phyloP scores from a whole-genome alignment of 2,329 filamentous ascomycete species.

The Colletotrichum lini region DNA sequence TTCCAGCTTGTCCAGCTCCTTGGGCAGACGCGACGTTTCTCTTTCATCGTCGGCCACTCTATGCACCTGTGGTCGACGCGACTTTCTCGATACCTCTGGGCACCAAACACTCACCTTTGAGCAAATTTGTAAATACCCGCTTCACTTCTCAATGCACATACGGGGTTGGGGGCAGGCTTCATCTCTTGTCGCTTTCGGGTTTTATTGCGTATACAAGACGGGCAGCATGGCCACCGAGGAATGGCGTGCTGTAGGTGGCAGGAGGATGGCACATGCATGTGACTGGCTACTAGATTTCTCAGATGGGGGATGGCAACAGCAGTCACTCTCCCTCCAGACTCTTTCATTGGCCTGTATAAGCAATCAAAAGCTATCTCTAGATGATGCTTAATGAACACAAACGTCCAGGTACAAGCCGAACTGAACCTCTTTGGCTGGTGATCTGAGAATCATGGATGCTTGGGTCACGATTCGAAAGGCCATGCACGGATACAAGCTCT shows the following conservation, averaged over 20 bases:
- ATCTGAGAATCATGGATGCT: too few species aligned
- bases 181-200: conserved; percentile 16
- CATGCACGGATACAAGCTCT: not conserved
- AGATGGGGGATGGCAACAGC: conserved; percentile 6
- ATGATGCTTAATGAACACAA: conserved; percentile 37
- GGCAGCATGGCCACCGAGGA: conserved; percentile 15
- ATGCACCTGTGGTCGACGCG: conserved; percentile 25
- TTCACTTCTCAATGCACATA: conserved; percentile 35
- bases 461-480: not conserved
- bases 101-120: conserved; percentile 28
- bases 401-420: not conserved
- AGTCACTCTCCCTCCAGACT: conserved; percentile 2
- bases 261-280: conserved; percentile 15
- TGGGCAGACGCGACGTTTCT: conserved; percentile 28
- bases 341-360: conserved; percentile 15
- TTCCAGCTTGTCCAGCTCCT: conserved; percentile 36
- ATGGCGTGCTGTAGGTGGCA: conserved; percentile 21
- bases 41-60: conserved; percentile 14
- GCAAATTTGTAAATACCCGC: conserved; percentile 38
- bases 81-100: conserved; percentile 41
- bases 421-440: not conserved
- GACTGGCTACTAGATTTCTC: conserved; percentile 29
- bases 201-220: conserved; percentile 19
- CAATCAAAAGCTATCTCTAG: conserved; percentile 36
- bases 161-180: conserved; percentile 17